These are phyloP conservation scores for Fragilaria radians DNA, from an alignment of 108 stramenopile species.

Conservation along the genomic window DNA sequence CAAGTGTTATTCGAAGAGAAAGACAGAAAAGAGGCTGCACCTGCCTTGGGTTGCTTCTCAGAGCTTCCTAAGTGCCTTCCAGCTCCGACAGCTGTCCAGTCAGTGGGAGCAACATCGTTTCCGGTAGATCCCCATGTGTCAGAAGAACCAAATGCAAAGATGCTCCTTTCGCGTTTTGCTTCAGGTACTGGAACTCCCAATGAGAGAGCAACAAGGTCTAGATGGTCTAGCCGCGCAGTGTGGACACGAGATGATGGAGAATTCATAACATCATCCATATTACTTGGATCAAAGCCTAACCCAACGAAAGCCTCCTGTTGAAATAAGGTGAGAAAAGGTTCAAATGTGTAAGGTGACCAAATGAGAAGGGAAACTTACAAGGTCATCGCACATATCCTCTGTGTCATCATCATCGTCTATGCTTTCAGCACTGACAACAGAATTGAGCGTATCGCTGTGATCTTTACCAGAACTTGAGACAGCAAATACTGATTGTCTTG, in stretches of 20 bases:
- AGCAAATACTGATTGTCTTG: constrained; percentile 50
- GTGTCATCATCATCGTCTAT: constrained; percentile 20
- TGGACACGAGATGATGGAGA: constrained; percentile 36
- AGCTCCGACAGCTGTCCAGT: background rate
- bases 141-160: constrained; percentile 60
- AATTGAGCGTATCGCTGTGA: constrained; percentile 5
- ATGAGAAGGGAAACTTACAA: constrained; percentile 16
- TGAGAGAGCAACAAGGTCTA: constrained; percentile 33
- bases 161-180: constrained; percentile 30
- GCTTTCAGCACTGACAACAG: constrained; percentile 4
- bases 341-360: background rate
- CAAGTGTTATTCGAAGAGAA: constrained; percentile 23
- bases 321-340: constrained; percentile 3
- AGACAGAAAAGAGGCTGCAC: constrained; percentile 21
- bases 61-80: constrained; percentile 1
- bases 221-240: constrained; percentile 13
- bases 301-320: constrained; percentile 29
- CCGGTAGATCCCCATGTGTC: constrained; percentile 35
- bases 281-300: constrained; percentile 69
- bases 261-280: constrained; percentile 60
- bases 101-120: constrained; percentile 9
- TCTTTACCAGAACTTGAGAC: constrained; percentile 10
- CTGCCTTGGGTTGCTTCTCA: constrained; percentile 20
- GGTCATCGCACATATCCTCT: constrained; percentile 29
- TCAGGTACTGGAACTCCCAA: constrained; percentile 26